A percentile compares a stretch with the other conserved stretches of the same genome.
Conservation (phyloP, 345 rosid genomes). For the Linum usitatissimum region DNA sequence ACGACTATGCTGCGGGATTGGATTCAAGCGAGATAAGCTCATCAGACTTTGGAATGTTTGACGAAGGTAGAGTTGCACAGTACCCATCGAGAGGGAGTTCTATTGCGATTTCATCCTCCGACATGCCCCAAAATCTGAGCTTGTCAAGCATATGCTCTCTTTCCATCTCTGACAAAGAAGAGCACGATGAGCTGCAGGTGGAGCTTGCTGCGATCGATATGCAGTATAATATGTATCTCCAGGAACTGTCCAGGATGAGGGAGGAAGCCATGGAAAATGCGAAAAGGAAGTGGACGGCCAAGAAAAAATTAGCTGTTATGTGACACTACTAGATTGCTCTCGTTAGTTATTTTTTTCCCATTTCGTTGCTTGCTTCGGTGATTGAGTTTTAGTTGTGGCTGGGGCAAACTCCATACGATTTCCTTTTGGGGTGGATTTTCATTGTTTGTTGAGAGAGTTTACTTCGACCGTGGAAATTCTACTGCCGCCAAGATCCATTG, state of each 20-base stretch:
- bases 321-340: conserved; percentile 8
- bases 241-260: conserved; percentile 47
- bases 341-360: neutral
- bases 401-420: neutral
- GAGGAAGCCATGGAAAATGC: conserved; percentile 59
- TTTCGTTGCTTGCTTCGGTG: neutral
- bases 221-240: conserved; percentile 43
- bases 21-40: conserved; percentile 11
- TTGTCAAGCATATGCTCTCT: conserved; percentile 30
- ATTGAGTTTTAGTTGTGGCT: neutral
- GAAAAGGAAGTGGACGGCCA: conserved; percentile 47
- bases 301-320: conserved; percentile 30
- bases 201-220: conserved; percentile 45
- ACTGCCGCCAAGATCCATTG: neutral
- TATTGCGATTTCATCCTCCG: conserved; percentile 28
- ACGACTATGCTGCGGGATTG: conserved; percentile 12
- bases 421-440: neutral
- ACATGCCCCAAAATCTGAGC: conserved; percentile 31
- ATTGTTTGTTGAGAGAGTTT: neutral
- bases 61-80: neutral
- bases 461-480: neutral
- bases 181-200: conserved; percentile 33
- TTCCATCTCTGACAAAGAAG: conserved; percentile 30
- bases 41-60: conserved; percentile 11
- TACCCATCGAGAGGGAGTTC: too few relatives aligned